Evolutionary conservation across 1,139 yeast genomes (phyloP), one percentile per base, ranked within the genome.

Genomic region (Blastobotrys buckinghamii): DNA sequence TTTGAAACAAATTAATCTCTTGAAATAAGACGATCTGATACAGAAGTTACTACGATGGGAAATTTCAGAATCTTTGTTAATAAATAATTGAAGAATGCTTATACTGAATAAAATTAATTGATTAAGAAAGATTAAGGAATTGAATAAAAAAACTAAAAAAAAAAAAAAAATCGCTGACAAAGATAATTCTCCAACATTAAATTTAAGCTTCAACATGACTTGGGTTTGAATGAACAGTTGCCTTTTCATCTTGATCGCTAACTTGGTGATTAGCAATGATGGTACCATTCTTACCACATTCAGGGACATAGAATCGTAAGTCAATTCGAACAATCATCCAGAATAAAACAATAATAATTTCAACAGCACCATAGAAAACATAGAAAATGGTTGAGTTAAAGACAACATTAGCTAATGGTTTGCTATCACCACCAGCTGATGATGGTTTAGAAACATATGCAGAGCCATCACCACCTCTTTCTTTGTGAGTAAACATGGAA

Each of bases 291-390:
- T 27, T 26, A 19, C 33, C 10, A 32, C 16, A 49, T 44, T 83
- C 92, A 24, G 94, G 92, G 64, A 87, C 79, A 72, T 84, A 84
- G 68, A 84, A 84, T 61, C 94, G 74, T 58, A 85, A 73, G 62
- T 84, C 94, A 44, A 82, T 78, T 62, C 94, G 73, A 37, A 81
- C 79, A 32, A 80, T 63, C 41, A 84, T 64, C 65, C 81, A 81
- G 42, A 81, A 52, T 7, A 79, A 52, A 50, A 79, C 74, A 49
- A 82, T 76, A 32, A 81, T 55, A 0, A 74, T 73, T 67, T 85
- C 94, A 39, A 81, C 69, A 3, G 75, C 78, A 24, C 85, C 85
- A 78, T 86, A 84, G 55, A 79, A 67, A 33, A 82, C 72, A 63
- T 82, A 84, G 81, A 82, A 77, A 29, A 79, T 79, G 42, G 76